phyloP scores from a whole-genome alignment of 2,329 filamentous ascomycete species.

The Claviceps quebecensis region DNA sequence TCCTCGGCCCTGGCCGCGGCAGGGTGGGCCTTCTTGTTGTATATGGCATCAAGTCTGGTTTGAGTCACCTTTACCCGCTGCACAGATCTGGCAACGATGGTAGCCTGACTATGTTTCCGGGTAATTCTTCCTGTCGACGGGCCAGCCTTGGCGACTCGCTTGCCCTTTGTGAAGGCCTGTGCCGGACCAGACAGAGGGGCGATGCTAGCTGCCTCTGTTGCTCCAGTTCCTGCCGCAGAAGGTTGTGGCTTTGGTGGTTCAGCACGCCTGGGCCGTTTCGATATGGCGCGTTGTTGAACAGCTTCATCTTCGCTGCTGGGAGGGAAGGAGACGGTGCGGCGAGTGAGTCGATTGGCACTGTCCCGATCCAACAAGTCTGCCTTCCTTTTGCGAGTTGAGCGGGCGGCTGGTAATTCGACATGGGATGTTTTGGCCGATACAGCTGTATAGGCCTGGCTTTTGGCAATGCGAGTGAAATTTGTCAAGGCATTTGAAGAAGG shows the following conservation, averaged over 20 bases:
- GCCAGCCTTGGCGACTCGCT: slow-evolving; percentile 16
- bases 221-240: neutral
- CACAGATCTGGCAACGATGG: slow-evolving; percentile 18
- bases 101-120: slow-evolving; percentile 18
- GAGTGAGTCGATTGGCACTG: slow-evolving; percentile 11
- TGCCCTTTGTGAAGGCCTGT: slow-evolving; percentile 13
- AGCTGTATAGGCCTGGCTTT: slow-evolving; percentile 18
- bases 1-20: slow-evolving; percentile 11
- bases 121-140: slow-evolving; percentile 16
- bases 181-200: neutral
- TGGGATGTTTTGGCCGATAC: slow-evolving; percentile 21
- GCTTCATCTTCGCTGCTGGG: slow-evolving; percentile 21
- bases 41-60: slow-evolving; percentile 24
- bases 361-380: slow-evolving; percentile 15
- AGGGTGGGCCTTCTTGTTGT: slow-evolving; percentile 12
- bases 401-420: slow-evolving; percentile 12
- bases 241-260: slow-evolving; percentile 8
- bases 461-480: slow-evolving; percentile 34
- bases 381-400: slow-evolving; percentile 24
- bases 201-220: neutral
- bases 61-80: slow-evolving; percentile 16
- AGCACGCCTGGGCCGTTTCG: slow-evolving; percentile 9
- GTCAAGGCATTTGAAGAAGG: slow-evolving; percentile 20
- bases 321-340: slow-evolving; percentile 18
- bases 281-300: neutral